Conservation (phyloP, 2,329 filamentous ascomycete species). For the Calcarisporium arbuscula region DNA sequence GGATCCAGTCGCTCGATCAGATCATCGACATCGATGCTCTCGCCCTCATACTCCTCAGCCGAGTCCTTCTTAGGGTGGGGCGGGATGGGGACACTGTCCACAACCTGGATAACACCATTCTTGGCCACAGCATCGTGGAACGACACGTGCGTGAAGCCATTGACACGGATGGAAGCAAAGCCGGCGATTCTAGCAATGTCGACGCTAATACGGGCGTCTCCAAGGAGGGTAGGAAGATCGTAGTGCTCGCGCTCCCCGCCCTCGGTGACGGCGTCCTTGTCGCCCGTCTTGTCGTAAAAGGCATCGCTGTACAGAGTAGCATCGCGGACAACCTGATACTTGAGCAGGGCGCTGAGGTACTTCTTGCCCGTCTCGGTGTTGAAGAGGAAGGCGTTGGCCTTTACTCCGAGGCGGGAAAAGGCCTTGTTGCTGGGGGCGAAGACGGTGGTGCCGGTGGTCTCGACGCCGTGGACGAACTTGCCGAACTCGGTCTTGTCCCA, state of each 20-base stretch:
- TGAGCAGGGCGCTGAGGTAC: constrained; percentile 70
- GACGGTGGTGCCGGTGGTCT: constrained; percentile 60
- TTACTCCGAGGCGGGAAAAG: constrained; percentile 67
- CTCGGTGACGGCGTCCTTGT: constrained; percentile 20
- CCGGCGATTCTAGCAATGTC: constrained; percentile 65
- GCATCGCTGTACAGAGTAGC: constrained; percentile 79
- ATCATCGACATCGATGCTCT: constrained; percentile 21
- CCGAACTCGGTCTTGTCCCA: constrained; percentile 68
- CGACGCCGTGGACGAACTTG: constrained; percentile 49
- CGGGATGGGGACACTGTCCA: constrained; percentile 68
- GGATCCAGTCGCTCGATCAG: constrained; percentile 21
- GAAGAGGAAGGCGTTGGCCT: constrained; percentile 80
- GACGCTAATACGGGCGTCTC: constrained; percentile 59
- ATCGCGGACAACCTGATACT: constrained; percentile 72
- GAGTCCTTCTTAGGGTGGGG: constrained; percentile 44
- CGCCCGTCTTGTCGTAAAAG: constrained; percentile 48
- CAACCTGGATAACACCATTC: constrained; percentile 79
- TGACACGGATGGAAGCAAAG: constrained; percentile 66
- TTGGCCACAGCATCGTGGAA: constrained; percentile 65
- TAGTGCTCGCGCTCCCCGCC: constrained; percentile 42
- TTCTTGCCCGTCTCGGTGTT: constrained; percentile 62
- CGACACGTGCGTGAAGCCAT: constrained; percentile 61
- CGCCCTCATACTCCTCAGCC: constrained; percentile 5
- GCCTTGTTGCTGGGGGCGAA: constrained; percentile 78
- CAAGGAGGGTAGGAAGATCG: constrained; percentile 67